A percentile compares a stretch with the other conserved stretches of the same genome.
These are phyloP conservation scores for Poronia punctata DNA, from an alignment of 495 filamentous ascomycete genomes.

Conservation along the genomic window DNA sequence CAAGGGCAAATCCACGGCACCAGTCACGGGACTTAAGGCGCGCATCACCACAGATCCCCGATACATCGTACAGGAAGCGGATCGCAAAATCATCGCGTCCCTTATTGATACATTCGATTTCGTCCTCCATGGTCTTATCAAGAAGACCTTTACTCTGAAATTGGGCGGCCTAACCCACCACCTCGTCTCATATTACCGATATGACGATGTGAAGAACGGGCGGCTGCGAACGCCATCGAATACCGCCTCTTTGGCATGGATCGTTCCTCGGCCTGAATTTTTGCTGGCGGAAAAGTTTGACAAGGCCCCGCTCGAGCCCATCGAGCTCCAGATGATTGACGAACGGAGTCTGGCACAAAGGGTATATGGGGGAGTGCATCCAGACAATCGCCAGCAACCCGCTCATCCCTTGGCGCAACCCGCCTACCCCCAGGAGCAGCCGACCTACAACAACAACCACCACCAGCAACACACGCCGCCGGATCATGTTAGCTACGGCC, in stretches of 20 bases:
- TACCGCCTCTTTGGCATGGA: conserved; percentile 1
- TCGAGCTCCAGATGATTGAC: no score
- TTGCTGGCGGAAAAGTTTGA: no score
- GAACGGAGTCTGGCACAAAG: no score
- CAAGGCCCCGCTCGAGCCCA: no score
- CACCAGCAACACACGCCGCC: no score
- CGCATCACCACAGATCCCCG: conserved; percentile 30
- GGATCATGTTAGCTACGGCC: no score
- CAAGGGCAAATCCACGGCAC: conserved; percentile 50
- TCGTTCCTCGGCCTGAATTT: no score
- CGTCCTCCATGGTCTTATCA: conserved; percentile 75
- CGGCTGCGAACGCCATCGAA: conserved; percentile 53
- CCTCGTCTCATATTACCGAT: conserved; percentile 80
- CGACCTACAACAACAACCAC: no score
- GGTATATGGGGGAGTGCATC: no score
- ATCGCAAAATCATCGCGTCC: conserved; percentile 71
- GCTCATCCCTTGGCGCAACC: no score
- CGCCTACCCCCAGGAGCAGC: no score
- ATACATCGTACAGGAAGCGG: conserved; percentile 21
- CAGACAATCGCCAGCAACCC: no score
- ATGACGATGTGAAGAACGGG: conserved; percentile 62
- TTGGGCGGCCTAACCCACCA: conserved; percentile 66
- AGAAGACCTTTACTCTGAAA: conserved; percentile 83
- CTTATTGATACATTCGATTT: conserved; percentile 83
- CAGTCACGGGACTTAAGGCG: conserved; percentile 19